A percentile compares a stretch with the other conserved stretches of the same genome.
phyloP scores from a whole-genome alignment of 2,329 filamentous ascomycete genomes.

The Epichloe festucae region DNA sequence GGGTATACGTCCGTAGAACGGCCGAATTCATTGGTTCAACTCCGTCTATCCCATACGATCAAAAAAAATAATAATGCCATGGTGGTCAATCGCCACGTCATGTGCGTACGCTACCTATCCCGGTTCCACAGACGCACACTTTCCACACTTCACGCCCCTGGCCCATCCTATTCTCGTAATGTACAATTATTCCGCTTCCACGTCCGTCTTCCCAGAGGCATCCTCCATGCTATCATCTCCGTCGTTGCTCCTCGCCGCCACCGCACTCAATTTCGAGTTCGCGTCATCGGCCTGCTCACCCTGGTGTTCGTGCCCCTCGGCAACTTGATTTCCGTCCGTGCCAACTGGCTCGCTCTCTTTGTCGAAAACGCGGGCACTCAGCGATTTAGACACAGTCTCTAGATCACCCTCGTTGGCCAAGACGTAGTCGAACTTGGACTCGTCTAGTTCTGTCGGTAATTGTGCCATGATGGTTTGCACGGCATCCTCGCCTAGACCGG shows the following conservation, averaged over 20 bases:
- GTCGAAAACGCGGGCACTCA: slow-evolving; percentile 18
- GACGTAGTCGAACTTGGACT: slow-evolving; percentile 15
- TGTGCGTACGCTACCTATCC: too few relatives aligned
- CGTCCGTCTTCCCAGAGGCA: slow-evolving; percentile 2
- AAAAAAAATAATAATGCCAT: too few relatives aligned
- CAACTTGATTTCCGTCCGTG: not conserved
- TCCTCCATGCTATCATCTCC: slow-evolving; percentile 9
- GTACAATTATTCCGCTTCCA: not conserved
- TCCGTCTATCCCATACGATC: too few relatives aligned
- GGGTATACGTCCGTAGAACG: too few relatives aligned
- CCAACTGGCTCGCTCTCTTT: not conserved
- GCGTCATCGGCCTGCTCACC: slow-evolving; percentile 7
- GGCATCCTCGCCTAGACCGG: slow-evolving; percentile 12
- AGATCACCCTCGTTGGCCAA: slow-evolving; percentile 15
- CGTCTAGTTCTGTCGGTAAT: slow-evolving; percentile 13
- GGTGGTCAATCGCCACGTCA: too few relatives aligned
- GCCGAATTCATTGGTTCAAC: too few relatives aligned
- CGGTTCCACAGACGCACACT: too few relatives aligned
- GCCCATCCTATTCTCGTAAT: not conserved
- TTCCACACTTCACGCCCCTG: not conserved
- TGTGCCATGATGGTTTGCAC: slow-evolving; percentile 14
- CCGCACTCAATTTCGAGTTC: not conserved
- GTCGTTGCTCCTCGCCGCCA: slow-evolving; percentile 1
- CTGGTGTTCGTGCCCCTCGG: not conserved
- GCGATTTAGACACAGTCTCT: slow-evolving; percentile 4